phyloP scores from a whole-genome alignment of 768 basidiomycete species.

The Imleria badia region DNA sequence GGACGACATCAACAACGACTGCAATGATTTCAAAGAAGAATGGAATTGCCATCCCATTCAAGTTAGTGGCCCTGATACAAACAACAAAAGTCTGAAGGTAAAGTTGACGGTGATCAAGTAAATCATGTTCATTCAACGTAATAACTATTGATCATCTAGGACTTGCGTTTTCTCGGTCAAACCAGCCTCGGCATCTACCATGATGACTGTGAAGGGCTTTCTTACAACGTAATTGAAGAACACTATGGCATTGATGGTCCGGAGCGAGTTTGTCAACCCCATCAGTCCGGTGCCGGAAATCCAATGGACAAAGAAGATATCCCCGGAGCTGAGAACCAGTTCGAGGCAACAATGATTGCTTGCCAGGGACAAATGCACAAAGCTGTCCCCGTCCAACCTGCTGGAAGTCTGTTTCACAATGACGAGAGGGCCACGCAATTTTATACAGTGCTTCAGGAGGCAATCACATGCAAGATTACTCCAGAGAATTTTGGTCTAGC shows the following conservation, averaged over 20 bases:
- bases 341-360: too few relatives aligned
- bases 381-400: neutral
- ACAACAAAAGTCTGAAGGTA: constrained; percentile 9
- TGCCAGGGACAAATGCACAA: neutral
- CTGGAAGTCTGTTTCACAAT: neutral
- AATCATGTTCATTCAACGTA: neutral
- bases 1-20: constrained; percentile 37
- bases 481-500: neutral
- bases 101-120: neutral
- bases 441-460: neutral
- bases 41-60: constrained; percentile 44
- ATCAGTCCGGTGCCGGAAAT: neutral
- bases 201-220: neutral
- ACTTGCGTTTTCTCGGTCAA: neutral
- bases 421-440: neutral
- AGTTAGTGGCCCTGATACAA: neutral
- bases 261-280: too few relatives aligned
- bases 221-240: neutral
- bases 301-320: neutral
- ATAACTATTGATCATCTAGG: neutral
- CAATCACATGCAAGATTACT: neutral
- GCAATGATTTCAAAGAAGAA: constrained; percentile 28
- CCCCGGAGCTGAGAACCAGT: neutral
- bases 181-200: neutral
- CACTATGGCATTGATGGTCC: neutral